Evolutionary conservation across 352 stramenopile genomes (phyloP).

Genomic region (Pythium myriotylum): DNA sequence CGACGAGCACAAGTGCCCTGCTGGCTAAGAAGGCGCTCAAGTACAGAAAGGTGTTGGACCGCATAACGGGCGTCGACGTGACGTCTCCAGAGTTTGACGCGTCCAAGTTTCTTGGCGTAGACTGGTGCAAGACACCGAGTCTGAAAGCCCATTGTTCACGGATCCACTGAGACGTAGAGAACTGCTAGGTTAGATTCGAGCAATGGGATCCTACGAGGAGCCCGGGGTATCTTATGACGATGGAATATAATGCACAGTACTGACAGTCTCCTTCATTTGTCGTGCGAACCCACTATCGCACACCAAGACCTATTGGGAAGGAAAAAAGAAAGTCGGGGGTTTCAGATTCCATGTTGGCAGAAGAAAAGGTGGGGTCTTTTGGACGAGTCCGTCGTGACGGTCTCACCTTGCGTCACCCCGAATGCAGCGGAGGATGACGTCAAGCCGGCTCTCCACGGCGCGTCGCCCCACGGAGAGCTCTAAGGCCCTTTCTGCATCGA

Average conservation of each 20-base stretch:
- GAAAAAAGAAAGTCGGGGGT: too few species aligned
- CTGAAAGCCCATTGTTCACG: conserved; percentile 8
- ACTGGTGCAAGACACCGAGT: conserved; percentile 32
- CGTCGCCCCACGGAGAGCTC: conserved; percentile 49
- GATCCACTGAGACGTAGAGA: neutral
- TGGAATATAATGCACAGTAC: conserved; percentile 1
- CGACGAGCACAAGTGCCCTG: conserved; percentile 2
- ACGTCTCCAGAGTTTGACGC: conserved; percentile 52
- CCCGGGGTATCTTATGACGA: neutral
- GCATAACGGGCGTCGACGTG: conserved; percentile 19
- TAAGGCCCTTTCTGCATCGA: conserved; percentile 43
- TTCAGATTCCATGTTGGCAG: too few species aligned
- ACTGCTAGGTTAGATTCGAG: too few species aligned
- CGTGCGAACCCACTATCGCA: neutral
- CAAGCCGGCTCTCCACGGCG: conserved; percentile 16
- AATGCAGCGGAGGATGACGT: conserved; percentile 20
- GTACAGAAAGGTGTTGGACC: conserved; percentile 22
- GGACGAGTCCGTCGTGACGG: too few species aligned
- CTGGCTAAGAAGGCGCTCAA: conserved; percentile 27
- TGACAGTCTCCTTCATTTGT: neutral
- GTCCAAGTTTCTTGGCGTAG: conserved; percentile 52
- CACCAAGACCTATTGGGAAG: too few species aligned
- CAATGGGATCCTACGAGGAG: conserved; percentile 12
- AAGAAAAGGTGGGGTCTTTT: too few species aligned
- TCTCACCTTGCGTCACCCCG: neutral